Base-by-base conservation (phyloP, 768 basidiomycete species). In the Suillus hirtellus region DNA sequence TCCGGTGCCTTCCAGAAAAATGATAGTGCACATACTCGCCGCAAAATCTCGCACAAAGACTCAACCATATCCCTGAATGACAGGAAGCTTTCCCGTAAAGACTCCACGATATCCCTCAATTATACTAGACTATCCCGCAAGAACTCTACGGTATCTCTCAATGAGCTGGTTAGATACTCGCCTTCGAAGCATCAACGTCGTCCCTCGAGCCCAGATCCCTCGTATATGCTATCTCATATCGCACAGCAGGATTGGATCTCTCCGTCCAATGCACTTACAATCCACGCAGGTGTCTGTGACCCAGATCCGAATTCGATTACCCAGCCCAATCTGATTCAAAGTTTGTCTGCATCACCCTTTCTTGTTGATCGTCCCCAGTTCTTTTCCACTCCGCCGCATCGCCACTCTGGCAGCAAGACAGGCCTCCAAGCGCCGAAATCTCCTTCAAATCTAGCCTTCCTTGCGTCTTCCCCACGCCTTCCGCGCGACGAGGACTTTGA, bases 1-100 rank as follows among this genome's bases (percentile, higher is more conserved):
- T 81, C 83, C 0, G 70, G 61, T 11, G 58, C 43, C 34, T 67
- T 65, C 43, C 67, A 67, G 58, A 73, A 68, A 60, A 67, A 68
- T 11, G 37, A 43, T n/a, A 42, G 21, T 35, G 38, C 55, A 56
- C 24, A 56, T 56, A 38, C 15, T 56, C 55, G 37, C 37, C 35
- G 38, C 27, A 62, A 21, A 43, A 21, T 43, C 38, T 61, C 54
- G 21, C 42, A 59, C 19, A 61, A 61, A 27, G 59, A 62, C 38
- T 60, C 61, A 21, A 42, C 34, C 27, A 21, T 21, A 40, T 64
- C 58, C 61, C 38, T 54, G 62, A 3, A 62, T 63, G 56, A 63
- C 24, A 52, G 63, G 54, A 67, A 34, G 2, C 37, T 68, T 44
- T 66, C 64, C 2, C 67, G 70, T 1, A 73, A 71, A 38, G 46